phyloP scores from a whole-genome alignment of 2,329 filamentous ascomycete genomes.

The Metarhizium humberi region DNA sequence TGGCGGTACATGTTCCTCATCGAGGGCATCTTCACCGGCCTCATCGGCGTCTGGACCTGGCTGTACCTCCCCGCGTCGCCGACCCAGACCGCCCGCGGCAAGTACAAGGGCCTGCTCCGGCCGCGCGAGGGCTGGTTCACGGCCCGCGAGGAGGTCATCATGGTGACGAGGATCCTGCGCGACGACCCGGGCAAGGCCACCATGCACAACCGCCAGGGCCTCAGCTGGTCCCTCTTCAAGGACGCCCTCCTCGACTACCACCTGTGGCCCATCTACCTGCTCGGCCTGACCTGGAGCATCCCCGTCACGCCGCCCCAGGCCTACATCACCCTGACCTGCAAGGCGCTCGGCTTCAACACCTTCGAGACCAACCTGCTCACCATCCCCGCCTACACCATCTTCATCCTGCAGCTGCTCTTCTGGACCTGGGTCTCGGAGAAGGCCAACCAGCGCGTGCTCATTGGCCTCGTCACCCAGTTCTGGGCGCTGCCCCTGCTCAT shows the following conservation, averaged over 20 bases:
- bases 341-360: conserved; percentile 37
- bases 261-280: conserved; percentile 43
- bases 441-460: conserved; percentile 27
- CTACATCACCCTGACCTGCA: conserved; percentile 44
- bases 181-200: conserved; percentile 44
- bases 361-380: conserved; percentile 42
- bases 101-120: conserved; percentile 7
- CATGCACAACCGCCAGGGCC: conserved; percentile 48
- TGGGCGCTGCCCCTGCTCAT: conserved; percentile 46
- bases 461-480: conserved; percentile 35
- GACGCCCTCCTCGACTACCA: conserved; percentile 43
- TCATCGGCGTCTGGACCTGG: conserved; percentile 7
- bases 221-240: conserved; percentile 39
- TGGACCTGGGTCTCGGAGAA: conserved; percentile 35
- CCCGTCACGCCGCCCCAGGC: conserved; percentile 33
- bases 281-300: conserved; percentile 38
- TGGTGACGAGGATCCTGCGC: conserved; percentile 46
- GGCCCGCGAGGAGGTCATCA: conserved; percentile 42
- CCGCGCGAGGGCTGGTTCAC: conserved; percentile 43
- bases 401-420: conserved; percentile 30
- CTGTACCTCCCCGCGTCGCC: conserved; percentile 5
- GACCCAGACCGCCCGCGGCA: conserved; percentile 6
- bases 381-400: conserved; percentile 36
- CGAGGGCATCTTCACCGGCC: conserved; percentile 4
- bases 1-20: conserved; percentile 7